These are phyloP conservation scores for Cercospora sp. DNA, from an alignment of 2,329 filamentous ascomycete genomes.

Conservation along the genomic window DNA sequence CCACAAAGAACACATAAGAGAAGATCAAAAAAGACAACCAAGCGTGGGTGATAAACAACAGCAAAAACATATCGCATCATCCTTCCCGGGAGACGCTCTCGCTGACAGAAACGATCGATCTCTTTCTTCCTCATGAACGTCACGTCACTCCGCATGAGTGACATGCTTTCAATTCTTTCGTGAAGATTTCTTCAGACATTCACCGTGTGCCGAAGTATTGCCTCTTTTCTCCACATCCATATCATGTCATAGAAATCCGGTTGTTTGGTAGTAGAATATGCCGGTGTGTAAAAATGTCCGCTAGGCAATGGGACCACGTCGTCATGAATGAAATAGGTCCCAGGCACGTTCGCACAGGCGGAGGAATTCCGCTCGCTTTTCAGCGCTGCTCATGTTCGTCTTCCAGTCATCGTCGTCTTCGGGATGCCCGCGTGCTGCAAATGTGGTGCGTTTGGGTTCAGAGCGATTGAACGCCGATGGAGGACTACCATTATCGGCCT, in stretches of 20 bases:
- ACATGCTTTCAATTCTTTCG: neutral
- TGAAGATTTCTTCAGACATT: neutral
- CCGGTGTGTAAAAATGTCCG: neutral
- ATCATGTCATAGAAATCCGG: neutral
- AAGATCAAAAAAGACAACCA: neutral
- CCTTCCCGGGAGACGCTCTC: neutral
- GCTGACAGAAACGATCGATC: neutral
- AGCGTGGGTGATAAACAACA: neutral
- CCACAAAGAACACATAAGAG: neutral
- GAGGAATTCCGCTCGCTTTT: constrained; percentile 94
- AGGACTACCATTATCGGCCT: constrained; percentile 80
- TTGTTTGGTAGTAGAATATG: neutral
- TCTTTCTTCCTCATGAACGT: neutral
- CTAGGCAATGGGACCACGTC: neutral
- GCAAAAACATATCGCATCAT: neutral
- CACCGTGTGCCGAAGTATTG: neutral
- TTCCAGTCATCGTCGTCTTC: constrained; percentile 49
- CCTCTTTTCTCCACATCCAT: neutral
- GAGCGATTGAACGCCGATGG: constrained; percentile 61
- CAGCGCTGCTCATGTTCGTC: constrained; percentile 77
- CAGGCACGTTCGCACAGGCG: constrained; percentile 83
- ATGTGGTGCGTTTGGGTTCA: constrained; percentile 56
- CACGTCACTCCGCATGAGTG: neutral
- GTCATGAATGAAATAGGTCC: constrained; percentile 92
- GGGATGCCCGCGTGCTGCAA: constrained; percentile 33